Conservation (phyloP, 2,329 filamentous ascomycete genomes). For the Fonsecaea nubica region DNA sequence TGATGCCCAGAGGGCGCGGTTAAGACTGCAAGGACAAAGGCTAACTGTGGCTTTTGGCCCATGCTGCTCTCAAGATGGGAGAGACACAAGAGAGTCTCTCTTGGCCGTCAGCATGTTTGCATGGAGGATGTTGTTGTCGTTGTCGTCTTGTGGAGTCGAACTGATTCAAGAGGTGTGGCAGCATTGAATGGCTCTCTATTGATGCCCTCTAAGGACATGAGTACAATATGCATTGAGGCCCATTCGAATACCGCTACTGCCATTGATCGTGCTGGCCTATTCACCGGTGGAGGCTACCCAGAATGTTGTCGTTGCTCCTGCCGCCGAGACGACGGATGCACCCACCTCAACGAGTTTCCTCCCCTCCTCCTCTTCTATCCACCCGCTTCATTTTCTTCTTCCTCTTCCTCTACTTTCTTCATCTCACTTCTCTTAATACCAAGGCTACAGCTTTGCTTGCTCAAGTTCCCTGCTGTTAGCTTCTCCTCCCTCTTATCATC, state of each 20-base stretch:
- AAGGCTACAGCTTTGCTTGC: slow-evolving; percentile 39
- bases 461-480: slow-evolving; percentile 38
- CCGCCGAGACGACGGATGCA: slow-evolving; percentile 5
- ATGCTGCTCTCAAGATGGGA: not conserved
- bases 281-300: slow-evolving; percentile 3
- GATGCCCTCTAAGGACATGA: slow-evolving; percentile 1
- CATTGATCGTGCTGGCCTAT: slow-evolving; percentile 12
- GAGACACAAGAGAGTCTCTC: not conserved
- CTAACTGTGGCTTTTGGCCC: not conserved
- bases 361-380: not conserved
- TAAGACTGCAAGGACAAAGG: not conserved
- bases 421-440: slow-evolving; percentile 35
- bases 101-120: not conserved
- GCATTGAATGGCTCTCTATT: slow-evolving; percentile 16
- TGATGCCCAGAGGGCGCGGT: not conserved
- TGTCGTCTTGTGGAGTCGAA: not conserved
- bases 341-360: slow-evolving; percentile 11
- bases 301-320: slow-evolving; percentile 25
- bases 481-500: slow-evolving; percentile 38
- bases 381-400: slow-evolving; percentile 12
- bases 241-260: slow-evolving; percentile 11
- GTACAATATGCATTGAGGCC: slow-evolving; percentile 3
- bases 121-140: not conserved
- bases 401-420: slow-evolving; percentile 24
- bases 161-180: not conserved